A percentile compares a stretch with the other conserved stretches of the same genome.
Conservation (phyloP, 352 stramenopile species). For the Phytophthora kernoviae region DNA sequence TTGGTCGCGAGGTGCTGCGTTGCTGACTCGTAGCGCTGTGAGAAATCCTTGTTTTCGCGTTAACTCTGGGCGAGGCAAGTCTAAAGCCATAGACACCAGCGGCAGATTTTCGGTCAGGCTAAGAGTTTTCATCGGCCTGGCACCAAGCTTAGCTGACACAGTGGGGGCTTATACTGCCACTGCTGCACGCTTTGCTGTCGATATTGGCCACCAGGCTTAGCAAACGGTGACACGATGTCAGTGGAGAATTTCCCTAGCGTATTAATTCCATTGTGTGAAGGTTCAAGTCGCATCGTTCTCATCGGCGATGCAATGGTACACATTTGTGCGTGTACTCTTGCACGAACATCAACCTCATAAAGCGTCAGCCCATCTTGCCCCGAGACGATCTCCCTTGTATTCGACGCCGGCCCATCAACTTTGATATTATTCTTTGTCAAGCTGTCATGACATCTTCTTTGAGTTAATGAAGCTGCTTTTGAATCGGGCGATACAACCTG, state of each 20-base stretch:
- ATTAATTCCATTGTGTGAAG: constrained; percentile 38
- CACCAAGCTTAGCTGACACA: constrained; percentile 2
- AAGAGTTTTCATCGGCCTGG: background rate
- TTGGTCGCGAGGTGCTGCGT: background rate
- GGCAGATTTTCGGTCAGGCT: constrained; percentile 5
- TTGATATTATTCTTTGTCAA: background rate
- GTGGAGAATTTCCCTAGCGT: constrained; percentile 42
- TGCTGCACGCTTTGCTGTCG: constrained; percentile 4
- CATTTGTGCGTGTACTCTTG: constrained; percentile 30
- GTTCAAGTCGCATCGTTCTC: constrained; percentile 48
- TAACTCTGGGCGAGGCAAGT: constrained; percentile 10
- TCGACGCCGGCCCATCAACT: background rate
- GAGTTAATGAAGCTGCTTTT: background rate
- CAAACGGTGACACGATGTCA: constrained; percentile 12
- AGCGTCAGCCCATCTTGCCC: background rate
- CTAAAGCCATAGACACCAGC: background rate
- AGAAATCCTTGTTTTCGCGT: constrained; percentile 52
- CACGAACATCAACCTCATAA: constrained; percentile 28
- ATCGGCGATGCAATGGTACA: constrained; percentile 34
- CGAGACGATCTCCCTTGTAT: background rate
- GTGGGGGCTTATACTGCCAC: background rate
- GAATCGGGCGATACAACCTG: background rate
- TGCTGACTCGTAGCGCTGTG: constrained; percentile 9
- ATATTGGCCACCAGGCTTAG: constrained; percentile 1
- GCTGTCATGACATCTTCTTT: constrained; percentile 3